Evolutionary conservation across 225 moss, liverwort and hornwort species (phyloP), one percentile per base, ranked within the genome.

Genomic region (Takakia lepidozioides): DNA sequence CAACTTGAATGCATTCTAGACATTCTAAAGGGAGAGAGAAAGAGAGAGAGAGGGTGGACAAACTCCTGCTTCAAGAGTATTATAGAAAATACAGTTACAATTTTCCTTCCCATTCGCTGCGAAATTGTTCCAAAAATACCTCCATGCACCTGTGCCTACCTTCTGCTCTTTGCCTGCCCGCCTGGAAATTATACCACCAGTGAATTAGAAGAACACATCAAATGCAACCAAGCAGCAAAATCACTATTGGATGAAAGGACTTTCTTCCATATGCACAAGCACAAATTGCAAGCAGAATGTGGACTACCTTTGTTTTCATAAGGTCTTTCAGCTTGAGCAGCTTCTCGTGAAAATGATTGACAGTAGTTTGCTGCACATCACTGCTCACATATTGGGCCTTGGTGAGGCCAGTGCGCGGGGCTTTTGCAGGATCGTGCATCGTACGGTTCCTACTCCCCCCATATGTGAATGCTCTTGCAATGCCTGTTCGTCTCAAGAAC

Each of bases 341-440:
- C 74, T 93, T 93, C 57, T 93, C 93, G 48, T 86, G 75, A 36
- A 93, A 93, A 49, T 93, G 93, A 58, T 93, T 88, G 65, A 93
- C 78, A 1, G 88, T 86, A n/a, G 85, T 93, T 32, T 72, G 76
- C 56, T 72, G 66, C 2, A 53, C 61, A 42, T 70, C 65, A 32
- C 48, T 43, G 40, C 56, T 44, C 24, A 60, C 42, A 11, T 93
- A 93, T 26, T 83, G 72, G 21, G 65, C 68, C 69, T 93, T 88
- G 0, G 78, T 81, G 61, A 93, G 43, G 14, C 49, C 71, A n/a
- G 57, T 38, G 15, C 93, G 93, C 23, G 93, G 88, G 48, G 20
- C 55, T 49, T 78, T 54, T 3, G 62, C 64, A 57, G 93, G 93
- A 59, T 85, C 85, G 60, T 83, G 75, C 73, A 93, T 93, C 42